Conservation (phyloP, 306 rosid genomes). For the Pterocarpus santalinus region DNA sequence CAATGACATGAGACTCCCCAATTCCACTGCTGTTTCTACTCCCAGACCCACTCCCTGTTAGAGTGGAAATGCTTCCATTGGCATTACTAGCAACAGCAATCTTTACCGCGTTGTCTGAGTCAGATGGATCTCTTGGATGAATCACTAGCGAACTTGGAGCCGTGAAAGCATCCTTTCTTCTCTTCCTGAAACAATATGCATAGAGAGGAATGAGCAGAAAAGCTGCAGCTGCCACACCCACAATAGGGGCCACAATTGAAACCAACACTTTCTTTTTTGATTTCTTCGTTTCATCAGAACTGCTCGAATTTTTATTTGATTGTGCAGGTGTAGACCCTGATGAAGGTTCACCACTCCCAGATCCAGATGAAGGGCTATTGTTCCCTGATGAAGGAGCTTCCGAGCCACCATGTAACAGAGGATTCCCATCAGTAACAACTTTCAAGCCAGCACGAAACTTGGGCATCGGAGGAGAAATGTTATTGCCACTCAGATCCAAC, state of each 20-base stretch:
- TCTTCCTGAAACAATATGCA: conserved; percentile 70
- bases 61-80: conserved; percentile 64
- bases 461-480: conserved; percentile 87
- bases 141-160: conserved; percentile 77
- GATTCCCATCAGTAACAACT: conserved; percentile 56
- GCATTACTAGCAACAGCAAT: conserved; percentile 69
- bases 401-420: conserved; percentile 34
- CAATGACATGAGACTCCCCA: conserved; percentile 85
- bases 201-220: conserved; percentile 77
- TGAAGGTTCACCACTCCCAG: conserved; percentile 45
- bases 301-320: conserved; percentile 33
- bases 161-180: conserved; percentile 52
- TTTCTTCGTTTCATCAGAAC: conserved; percentile 28
- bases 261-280: conserved; percentile 51
- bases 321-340: conserved; percentile 34
- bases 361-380: conserved; percentile 44
- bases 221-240: conserved; percentile 77
- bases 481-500: conserved; percentile 84
- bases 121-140: conserved; percentile 94
- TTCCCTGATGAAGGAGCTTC: conserved; percentile 48
- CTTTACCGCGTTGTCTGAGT: conserved; percentile 71
- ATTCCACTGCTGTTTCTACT: conserved; percentile 72
- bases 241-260: conserved; percentile 64
- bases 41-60: conserved; percentile 70
- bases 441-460: conserved; percentile 61